These are phyloP conservation scores for Piloderma croceum DNA, from an alignment of 768 basidiomycete genomes.

Conservation along the genomic window DNA sequence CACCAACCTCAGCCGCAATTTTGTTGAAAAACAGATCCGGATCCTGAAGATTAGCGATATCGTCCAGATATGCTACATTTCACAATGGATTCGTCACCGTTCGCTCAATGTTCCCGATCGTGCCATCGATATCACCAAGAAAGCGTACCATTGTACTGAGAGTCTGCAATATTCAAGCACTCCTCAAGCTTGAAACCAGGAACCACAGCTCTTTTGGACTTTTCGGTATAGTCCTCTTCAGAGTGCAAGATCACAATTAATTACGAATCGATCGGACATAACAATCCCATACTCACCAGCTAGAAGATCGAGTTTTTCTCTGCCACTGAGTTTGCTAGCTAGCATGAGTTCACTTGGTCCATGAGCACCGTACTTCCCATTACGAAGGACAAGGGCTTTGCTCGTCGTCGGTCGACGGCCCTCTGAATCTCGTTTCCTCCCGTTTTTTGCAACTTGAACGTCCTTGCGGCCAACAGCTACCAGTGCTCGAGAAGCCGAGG, in stretches of 20 bases:
- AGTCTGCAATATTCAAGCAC: constrained; percentile 63
- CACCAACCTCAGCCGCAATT: constrained; percentile 51
- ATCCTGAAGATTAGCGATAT: constrained; percentile 63
- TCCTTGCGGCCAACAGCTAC: constrained; percentile 52
- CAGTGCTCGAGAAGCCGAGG: constrained; percentile 35
- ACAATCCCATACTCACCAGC: constrained; percentile 59
- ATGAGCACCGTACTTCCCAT: constrained; percentile 66
- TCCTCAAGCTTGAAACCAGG: constrained; percentile 60
- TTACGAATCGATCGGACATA: constrained; percentile 3
- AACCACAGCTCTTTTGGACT: constrained; percentile 52
- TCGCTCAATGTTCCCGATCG: neutral
- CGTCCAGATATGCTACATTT: constrained; percentile 56
- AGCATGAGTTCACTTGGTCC: constrained; percentile 65
- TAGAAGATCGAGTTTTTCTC: constrained; percentile 75
- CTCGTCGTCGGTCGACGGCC: constrained; percentile 57
- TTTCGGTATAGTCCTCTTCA: constrained; percentile 62
- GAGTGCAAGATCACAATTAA: constrained; percentile 12
- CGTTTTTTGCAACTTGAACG: constrained; percentile 29
- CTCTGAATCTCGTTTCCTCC: constrained; percentile 41
- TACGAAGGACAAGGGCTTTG: constrained; percentile 69
- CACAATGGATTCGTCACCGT: neutral
- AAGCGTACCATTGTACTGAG: constrained; percentile 62
- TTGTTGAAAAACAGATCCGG: constrained; percentile 53
- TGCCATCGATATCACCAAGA: neutral
- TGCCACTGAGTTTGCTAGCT: constrained; percentile 57